Evolutionary conservation across 768 basidiomycete species (phyloP), one percentile per base, ranked within the genome.

Genomic region (Xerocomellus amylosporus): DNA sequence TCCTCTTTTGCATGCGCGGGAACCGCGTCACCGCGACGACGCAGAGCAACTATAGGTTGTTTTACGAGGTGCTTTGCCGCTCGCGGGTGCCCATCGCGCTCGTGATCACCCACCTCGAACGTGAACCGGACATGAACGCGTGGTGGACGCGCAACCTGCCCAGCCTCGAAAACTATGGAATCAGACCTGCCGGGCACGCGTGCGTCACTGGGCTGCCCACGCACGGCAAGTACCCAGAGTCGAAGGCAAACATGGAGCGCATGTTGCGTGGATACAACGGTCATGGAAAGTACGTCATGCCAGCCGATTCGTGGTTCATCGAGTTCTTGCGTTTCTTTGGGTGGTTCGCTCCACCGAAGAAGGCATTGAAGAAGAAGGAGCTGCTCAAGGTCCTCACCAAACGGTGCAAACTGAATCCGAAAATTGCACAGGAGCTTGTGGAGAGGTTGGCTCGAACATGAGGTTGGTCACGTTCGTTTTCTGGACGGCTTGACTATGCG

Each of bases 41-140:
- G 20, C 63, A 71, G 51, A 70, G 67, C 56, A 77, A 77, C 53
- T 78, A 74, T 56, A 55, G 62, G 31, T 34, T 75, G 5, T 75
- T 77, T 49, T 63, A 68, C 43, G 69, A 77, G 40, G 67, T 77
- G 13, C 69, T 78, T 9, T 78, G 77, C 42, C 60, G 59, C 17
- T 50, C 61, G 6, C 24, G 61, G 4, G 77, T 67, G 4, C 68
- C 68, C 8, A 54, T 68, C 52, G 63, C 56, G 17, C 62, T 69
- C 20, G 62, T 58, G 30, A 53, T 76, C 34, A 76, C 75, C 0
- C 71, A 76, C 36, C 65, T 78, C n/a, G 77, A 77, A 45, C 54
- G 64, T 2, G 71, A 72, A 33, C 13, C 30, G n/a, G 34, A 51
- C 33, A 71, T 73, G 73, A 63, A 74, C 2, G 54, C 26, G 3